Evolutionary conservation across 352 stramenopile species (phyloP).

Genomic region (Halophytophthora batemanensis): DNA sequence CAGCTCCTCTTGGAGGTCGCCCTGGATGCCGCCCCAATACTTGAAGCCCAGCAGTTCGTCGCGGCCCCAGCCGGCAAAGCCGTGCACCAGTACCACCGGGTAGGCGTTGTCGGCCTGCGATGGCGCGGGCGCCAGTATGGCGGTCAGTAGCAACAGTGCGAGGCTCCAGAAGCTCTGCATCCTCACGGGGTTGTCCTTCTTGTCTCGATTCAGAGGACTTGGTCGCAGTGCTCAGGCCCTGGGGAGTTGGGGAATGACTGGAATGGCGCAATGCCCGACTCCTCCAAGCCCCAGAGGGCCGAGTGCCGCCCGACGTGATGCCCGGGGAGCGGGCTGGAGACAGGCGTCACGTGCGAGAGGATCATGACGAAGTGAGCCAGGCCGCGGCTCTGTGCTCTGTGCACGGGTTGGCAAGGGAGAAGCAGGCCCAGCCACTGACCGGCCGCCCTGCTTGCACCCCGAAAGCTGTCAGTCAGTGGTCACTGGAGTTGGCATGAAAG

Average conservation of each 20-base stretch:
- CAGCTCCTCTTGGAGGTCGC: conserved; percentile 42
- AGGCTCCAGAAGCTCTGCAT: conserved; percentile 18
- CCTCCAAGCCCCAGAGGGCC: background rate
- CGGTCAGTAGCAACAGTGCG: conserved; percentile 14
- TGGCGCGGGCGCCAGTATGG: background rate
- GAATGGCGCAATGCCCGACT: background rate
- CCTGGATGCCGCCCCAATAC: conserved; percentile 55
- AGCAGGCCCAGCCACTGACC: conserved; percentile 2
- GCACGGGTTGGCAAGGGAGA: conserved; percentile 10
- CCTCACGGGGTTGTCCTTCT: background rate
- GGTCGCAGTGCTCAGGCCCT: background rate
- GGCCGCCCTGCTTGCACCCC: no score
- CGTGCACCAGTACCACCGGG: conserved; percentile 52
- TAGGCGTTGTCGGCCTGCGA: conserved; percentile 31
- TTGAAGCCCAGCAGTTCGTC: conserved; percentile 41
- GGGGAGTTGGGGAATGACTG: conserved; percentile 10
- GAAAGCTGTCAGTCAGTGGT: no score
- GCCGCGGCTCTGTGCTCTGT: conserved; percentile 13
- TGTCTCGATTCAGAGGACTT: background rate
- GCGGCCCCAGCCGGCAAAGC: conserved; percentile 41
- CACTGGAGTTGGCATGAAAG: no score
- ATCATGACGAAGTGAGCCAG: conserved; percentile 11
- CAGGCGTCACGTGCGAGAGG: conserved; percentile 9
- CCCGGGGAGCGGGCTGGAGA: no score
- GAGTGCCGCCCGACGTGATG: no score